Conservation (phyloP, 345 rosid species). For the Carallia pectinifolia region DNA sequence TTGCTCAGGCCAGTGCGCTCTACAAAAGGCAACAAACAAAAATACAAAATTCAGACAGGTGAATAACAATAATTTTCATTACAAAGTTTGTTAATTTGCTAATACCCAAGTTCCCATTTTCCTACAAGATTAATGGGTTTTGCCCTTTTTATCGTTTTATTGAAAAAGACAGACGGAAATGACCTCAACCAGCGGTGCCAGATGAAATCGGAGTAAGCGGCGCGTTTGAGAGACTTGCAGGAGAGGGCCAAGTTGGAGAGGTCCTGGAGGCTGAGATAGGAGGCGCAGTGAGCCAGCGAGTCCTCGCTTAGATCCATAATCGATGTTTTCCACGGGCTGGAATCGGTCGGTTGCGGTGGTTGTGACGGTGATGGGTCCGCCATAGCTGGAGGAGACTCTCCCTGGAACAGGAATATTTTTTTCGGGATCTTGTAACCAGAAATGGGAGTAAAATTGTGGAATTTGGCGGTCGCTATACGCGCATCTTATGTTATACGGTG, state of each 20-base stretch:
- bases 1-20: slow-evolving; percentile 52
- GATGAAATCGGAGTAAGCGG: slow-evolving; percentile 50
- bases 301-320: slow-evolving; percentile 50
- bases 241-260: slow-evolving; percentile 48
- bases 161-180: not conserved
- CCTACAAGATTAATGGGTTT: not conserved
- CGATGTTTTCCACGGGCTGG: slow-evolving; percentile 11
- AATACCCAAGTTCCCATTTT: not conserved
- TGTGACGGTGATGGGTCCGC: slow-evolving; percentile 16
- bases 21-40: slow-evolving; percentile 6
- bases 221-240: slow-evolving; percentile 43
- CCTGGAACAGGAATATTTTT: too few relatives aligned
- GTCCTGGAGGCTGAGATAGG: slow-evolving; percentile 42
- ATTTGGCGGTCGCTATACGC: too few relatives aligned
- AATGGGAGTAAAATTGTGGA: too few relatives aligned
- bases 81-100: too few relatives aligned
- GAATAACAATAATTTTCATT: too few relatives aligned
- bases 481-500: too few relatives aligned
- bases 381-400: slow-evolving; percentile 10
- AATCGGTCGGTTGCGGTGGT: not conserved
- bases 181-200: slow-evolving; percentile 53
- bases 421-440: too few relatives aligned
- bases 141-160: not conserved
- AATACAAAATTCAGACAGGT: not conserved
- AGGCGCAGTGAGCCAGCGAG: slow-evolving; percentile 49